phyloP scores from a whole-genome alignment of 73 alveolate species.

The Symbiodinium pilosum region DNA sequence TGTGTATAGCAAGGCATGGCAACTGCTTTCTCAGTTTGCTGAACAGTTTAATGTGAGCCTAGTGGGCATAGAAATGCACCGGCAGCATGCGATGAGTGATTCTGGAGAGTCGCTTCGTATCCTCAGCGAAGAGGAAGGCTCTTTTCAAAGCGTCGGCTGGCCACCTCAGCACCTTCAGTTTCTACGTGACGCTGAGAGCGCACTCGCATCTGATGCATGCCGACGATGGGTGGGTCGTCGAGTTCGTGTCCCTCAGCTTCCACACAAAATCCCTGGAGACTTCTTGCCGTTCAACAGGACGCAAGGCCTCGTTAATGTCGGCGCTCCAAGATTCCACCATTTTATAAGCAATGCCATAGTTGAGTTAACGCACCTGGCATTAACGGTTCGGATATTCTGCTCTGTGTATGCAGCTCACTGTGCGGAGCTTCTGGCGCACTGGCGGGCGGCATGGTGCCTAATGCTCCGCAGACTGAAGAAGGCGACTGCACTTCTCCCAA shows the following conservation, averaged over 20 bases:
- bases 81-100: neutral
- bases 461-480: neutral
- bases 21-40: too few species aligned
- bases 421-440: neutral
- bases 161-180: neutral
- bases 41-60: too few species aligned
- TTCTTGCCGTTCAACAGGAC: conserved; percentile 3
- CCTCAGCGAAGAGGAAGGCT: neutral
- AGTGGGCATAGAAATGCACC: too few species aligned
- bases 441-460: conserved; percentile 34
- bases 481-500: neutral
- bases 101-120: neutral
- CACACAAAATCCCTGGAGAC: neutral
- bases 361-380: neutral
- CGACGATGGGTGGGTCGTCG: conserved; percentile 13
- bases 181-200: neutral
- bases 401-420: neutral
- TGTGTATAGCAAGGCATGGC: too few species aligned
- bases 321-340: conserved; percentile 18
- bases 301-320: neutral
- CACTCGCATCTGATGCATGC: neutral
- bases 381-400: neutral
- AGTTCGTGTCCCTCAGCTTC: neutral
- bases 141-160: neutral
- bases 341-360: conserved; percentile 5